Conservation (phyloP, 139 green algal species). For the Coccomyxa sp. region DNA sequence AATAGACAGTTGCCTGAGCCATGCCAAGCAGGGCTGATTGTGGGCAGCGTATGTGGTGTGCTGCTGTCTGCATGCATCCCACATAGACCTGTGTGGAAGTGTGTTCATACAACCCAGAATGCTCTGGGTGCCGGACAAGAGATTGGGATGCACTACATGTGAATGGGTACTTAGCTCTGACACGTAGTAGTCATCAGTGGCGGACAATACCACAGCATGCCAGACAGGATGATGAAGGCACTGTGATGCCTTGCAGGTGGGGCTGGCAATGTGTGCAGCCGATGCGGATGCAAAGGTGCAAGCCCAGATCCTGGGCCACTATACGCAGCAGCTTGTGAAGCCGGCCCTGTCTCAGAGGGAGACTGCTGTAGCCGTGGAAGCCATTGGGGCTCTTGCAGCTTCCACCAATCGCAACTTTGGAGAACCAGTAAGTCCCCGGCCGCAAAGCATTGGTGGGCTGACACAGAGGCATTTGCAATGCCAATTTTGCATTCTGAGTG, state of each 20-base stretch:
- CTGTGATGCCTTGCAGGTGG: not conserved
- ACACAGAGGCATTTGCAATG: not conserved
- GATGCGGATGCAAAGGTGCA: not conserved
- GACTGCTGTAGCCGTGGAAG: conserved; percentile 1
- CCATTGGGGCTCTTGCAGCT: conserved; percentile 9
- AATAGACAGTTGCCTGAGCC: not conserved
- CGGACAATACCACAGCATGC: not conserved
- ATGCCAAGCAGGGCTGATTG: too few relatives aligned
- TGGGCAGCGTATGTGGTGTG: not conserved
- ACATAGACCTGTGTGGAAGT: not conserved
- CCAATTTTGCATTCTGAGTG: not conserved
- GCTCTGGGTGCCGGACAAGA: not conserved
- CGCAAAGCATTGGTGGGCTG: not conserved
- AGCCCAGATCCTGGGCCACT: not conserved
- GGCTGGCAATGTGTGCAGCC: not conserved
- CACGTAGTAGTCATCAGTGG: not conserved
- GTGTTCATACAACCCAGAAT: too few relatives aligned
- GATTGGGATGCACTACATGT: not conserved
- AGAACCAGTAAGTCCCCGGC: not conserved
- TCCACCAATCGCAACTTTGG: not conserved
- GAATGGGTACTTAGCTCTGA: not conserved
- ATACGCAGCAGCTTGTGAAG: not conserved
- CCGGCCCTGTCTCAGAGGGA: not conserved
- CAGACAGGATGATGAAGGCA: not conserved
- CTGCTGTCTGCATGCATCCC: not conserved